Evolutionary conservation across 257 asterid genomes (phyloP).

Genomic region (Solanum tacnaense): DNA sequence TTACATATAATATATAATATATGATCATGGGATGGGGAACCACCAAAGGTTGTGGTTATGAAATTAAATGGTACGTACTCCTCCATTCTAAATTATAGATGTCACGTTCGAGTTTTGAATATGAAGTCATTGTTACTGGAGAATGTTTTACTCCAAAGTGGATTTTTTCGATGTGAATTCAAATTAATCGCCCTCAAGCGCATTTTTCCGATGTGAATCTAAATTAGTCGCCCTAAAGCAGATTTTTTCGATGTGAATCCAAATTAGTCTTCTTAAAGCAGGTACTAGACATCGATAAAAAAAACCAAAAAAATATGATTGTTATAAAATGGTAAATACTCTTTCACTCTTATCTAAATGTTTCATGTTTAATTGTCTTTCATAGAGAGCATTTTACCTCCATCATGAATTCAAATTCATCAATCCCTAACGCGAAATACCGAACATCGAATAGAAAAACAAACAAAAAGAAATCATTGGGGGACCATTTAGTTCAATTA

Average conservation of each 20-base stretch:
- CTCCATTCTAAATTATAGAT: too few species aligned
- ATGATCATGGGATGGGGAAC: not conserved
- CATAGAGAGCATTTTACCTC: not conserved
- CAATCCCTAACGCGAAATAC: not conserved
- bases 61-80: not conserved
- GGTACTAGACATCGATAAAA: too few species aligned
- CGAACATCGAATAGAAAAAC: not conserved
- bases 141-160: not conserved
- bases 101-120: not conserved
- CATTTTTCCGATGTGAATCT: too few species aligned
- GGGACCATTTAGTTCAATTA: slow-evolving; percentile 43
- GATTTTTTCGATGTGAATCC: too few species aligned
- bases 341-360: not conserved
- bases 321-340: too few species aligned
- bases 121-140: too few species aligned
- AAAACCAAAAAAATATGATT: too few species aligned
- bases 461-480: not conserved
- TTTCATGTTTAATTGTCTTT: too few species aligned
- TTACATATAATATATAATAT: not conserved
- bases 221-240: too few species aligned
- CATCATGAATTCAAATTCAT: not conserved
- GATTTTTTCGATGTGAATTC: too few species aligned
- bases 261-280: too few species aligned
- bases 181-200: too few species aligned
- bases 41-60: not conserved